Evolutionary conservation across 805 yeast species (phyloP).

Genomic region (Saccharomycopsis javanensis): DNA sequence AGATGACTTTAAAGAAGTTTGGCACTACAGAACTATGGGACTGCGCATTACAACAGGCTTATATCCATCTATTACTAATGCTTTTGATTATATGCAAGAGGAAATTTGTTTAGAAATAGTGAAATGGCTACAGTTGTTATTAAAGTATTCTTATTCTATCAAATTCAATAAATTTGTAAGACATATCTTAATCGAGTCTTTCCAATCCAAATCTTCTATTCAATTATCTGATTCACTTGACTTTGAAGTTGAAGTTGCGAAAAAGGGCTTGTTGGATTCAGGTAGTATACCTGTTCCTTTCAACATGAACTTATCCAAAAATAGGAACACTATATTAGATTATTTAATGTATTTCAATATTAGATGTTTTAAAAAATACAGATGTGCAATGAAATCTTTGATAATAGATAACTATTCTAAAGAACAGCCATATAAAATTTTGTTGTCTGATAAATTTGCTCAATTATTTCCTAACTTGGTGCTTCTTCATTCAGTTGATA

Average conservation of each 20-base stretch:
- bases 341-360: constrained; percentile 48
- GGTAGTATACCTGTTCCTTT: constrained; percentile 24
- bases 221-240: background rate
- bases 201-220: background rate
- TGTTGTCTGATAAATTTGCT: background rate
- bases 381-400: constrained; percentile 39
- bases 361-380: constrained; percentile 42
- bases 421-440: constrained; percentile 34
- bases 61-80: constrained; percentile 5
- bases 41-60: constrained; percentile 6
- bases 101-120: constrained; percentile 9
- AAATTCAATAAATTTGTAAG: constrained; percentile 3
- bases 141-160: constrained; percentile 5
- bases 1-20: constrained; percentile 3
- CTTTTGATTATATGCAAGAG: constrained; percentile 7
- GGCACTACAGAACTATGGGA: background rate
- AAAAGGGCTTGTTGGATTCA: background rate
- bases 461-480: constrained; percentile 4
- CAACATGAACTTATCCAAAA: constrained; percentile 2
- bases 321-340: constrained; percentile 21
- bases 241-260: background rate
- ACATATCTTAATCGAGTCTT: constrained; percentile 1
- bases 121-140: constrained; percentile 9
- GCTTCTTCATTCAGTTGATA: constrained; percentile 33
- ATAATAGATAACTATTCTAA: constrained; percentile 49